phyloP scores from a whole-genome alignment of 257 asterid genomes.

The Capsicum baccatum region DNA sequence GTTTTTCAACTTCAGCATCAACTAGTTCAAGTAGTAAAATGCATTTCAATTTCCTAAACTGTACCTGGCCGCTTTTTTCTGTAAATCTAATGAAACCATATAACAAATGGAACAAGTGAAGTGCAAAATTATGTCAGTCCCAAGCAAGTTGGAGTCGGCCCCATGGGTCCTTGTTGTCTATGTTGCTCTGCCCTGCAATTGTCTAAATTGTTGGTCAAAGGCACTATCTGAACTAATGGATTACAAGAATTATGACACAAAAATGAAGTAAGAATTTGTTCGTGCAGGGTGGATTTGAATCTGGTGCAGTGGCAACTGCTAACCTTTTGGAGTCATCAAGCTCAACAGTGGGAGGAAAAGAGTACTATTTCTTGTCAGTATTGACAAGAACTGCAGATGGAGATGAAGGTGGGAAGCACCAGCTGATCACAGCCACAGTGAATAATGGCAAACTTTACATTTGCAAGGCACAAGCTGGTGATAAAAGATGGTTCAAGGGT shows the following conservation, averaged over 20 bases:
- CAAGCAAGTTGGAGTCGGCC: background rate
- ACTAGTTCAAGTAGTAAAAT: background rate
- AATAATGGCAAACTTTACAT: conserved; percentile 80
- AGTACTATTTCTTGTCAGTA: conserved; percentile 62
- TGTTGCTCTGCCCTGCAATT: background rate
- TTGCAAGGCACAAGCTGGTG: conserved; percentile 98
- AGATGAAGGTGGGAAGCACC: conserved; percentile 90
- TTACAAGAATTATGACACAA: background rate
- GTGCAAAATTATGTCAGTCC: background rate
- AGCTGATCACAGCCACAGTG: conserved; percentile 67
- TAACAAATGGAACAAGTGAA: background rate
- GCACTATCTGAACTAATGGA: background rate
- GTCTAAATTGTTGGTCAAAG: background rate
- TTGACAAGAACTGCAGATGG: conserved; percentile 96
- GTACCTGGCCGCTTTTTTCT: background rate
- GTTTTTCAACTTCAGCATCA: background rate
- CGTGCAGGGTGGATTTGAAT: conserved; percentile 81
- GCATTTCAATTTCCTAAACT: background rate
- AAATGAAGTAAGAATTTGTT: background rate
- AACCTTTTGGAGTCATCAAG: conserved; percentile 75
- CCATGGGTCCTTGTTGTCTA: background rate
- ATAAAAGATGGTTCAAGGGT: conserved; percentile 99
- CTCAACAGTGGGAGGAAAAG: conserved; percentile 55
- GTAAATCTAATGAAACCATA: background rate
- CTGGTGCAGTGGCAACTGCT: conserved; percentile 80